Evolutionary conservation across 2,329 filamentous ascomycete species (phyloP), one percentile per base, ranked within the genome.

Genomic region (Leptographium lundbergii): DNA sequence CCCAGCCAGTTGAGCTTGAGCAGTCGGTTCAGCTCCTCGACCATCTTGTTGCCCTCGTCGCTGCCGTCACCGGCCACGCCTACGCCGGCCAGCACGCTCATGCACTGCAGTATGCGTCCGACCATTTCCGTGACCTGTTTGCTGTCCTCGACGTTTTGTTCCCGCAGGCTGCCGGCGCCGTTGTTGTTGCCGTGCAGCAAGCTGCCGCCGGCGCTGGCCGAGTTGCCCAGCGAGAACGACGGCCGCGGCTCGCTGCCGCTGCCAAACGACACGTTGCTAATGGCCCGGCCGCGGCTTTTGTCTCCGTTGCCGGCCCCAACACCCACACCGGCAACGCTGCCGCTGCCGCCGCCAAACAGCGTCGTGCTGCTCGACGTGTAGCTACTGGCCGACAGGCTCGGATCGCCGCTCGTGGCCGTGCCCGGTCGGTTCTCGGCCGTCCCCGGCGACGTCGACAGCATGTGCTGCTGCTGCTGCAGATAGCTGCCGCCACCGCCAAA

Each of bases 1-100:
- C 92, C 92, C 1, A 99, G 79, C 94, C 94, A 99, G 71, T 99
- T 99, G 67, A 96, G 84, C 73, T 97, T 99, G 62, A 99, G 76
- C 66, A 94, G 85, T 68, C 89, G 87, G 60, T 87, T 90, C 62
- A 99, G 75, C 67, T 91, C 82, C 62, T 92, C 87, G 67, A 97
- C 87, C 72, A 87, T 89, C 59, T 80, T 81, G 68, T 92, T 89
- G 1, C 82, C 80, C 45, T 87, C 84, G 63, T 95, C 89, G 11
- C 81, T 81, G 0, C 79, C 83, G 67, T 83, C 61, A 32, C 51
- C 62, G n/a, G 54, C 64, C 53, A 67, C 69, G 25, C 76, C 86
- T 14, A 95, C 81, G 62, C 63, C 62, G 3, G 89, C 88, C 25
- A 99, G 77, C 9, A 99, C 91, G 69, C 87, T 92, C 72, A 97